Evolutionary conservation across 2,329 filamentous ascomycete genomes (phyloP).

Genomic region (Podosphaera fusca): DNA sequence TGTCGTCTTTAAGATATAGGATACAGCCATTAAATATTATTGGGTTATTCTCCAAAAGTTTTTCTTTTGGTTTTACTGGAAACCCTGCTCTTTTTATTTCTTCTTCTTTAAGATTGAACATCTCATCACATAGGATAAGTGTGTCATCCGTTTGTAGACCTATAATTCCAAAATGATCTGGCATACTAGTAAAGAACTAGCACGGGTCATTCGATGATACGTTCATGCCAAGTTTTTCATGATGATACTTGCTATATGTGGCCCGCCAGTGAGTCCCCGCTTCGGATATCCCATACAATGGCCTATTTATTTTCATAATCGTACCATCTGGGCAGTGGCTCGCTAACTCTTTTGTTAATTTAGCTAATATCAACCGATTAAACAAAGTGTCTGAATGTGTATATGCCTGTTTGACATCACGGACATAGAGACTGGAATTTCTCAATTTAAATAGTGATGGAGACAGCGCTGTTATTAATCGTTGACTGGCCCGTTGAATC

Average conservation of each 20-base stretch:
- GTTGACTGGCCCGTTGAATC: no score
- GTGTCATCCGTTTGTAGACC: not conserved
- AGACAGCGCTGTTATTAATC: no score
- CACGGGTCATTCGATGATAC: not conserved
- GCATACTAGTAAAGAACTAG: no score
- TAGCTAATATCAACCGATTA: not conserved
- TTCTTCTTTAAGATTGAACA: not conserved
- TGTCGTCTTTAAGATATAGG: not conserved
- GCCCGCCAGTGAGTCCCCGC: not conserved
- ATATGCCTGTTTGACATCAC: slow-evolving; percentile 2
- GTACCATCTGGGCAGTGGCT: not conserved
- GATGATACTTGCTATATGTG: not conserved
- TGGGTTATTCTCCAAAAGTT: not conserved
- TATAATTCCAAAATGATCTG: not conserved
- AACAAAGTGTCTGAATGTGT: not conserved
- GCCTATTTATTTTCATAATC: not conserved
- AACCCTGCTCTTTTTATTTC: not conserved
- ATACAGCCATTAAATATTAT: not conserved
- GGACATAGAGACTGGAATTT: slow-evolving; percentile 1
- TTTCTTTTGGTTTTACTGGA: not conserved
- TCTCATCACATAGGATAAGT: not conserved
- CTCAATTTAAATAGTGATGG: no score
- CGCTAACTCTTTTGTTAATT: not conserved
- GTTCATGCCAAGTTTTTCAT: not conserved
- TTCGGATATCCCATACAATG: not conserved